Evolutionary conservation across 148 eudicot genomes (phyloP), one percentile per base, ranked within the genome.

Genomic region (Diospyros lotus): DNA sequence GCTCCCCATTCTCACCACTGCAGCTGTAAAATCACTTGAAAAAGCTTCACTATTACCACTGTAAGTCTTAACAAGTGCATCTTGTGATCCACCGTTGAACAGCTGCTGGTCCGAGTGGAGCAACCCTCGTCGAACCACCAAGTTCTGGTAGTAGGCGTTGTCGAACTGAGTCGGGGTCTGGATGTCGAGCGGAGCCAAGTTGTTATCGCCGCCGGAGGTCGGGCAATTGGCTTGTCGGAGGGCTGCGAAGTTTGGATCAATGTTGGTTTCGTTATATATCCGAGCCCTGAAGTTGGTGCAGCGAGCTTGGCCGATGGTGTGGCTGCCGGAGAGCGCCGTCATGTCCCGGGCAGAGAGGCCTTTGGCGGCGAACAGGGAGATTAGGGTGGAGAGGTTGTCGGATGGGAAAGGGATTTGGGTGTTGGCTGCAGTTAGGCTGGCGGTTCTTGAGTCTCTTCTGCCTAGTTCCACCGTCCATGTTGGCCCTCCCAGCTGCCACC

Each of bases 271-370:
- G 64, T 85, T 85, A 85, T 89, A 85, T 40, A 87, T 66, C 46
- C 72, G 89, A 48, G 77, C 43, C 51, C 90, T 70, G 52, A 89
- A 87, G 45, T 6, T 45, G 7, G 79, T 81, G 80, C 93, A 89
- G 71, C 93, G 70, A 62, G 93, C 88, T 82, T 80, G 87, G 15
- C 93, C 93, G 3, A 87, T 87, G 68, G 90, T 89, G 81, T 89
- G 93, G 73, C 78, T 83, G 5, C 93, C 93, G 1, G 90, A 87
- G 17, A 87, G 87, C 40, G 86, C 86, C 28, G 87, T 83, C 87
- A 89, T 82, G 52, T 89, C 93, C 1, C 69, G 63, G 53, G 76
- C 79, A 14, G 58, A 45, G 14, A 89, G 80, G 48, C 82, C 81
- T 55, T 89, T 81, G 75, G 67, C 44, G 8, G 75, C 39, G 17